These are phyloP conservation scores for Brassica nigra DNA, from an alignment of 345 rosid genomes.

Conservation along the genomic window DNA sequence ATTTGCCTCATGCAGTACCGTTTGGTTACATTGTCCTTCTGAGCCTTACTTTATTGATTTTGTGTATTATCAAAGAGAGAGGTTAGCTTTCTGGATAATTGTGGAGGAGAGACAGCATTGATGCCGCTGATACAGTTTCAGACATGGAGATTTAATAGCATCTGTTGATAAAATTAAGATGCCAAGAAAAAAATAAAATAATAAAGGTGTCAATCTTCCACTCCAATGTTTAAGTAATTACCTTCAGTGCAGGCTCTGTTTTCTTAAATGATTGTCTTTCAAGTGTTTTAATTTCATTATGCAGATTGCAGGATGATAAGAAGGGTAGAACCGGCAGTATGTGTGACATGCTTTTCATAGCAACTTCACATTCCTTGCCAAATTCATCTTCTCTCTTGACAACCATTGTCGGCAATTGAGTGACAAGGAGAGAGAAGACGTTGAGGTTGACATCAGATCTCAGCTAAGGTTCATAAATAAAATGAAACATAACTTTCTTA, in stretches of 20 bases:
- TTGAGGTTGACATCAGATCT: slow-evolving; percentile 64
- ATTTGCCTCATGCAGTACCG: not conserved
- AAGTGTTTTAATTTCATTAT: too few relatives aligned
- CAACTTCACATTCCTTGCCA: slow-evolving; percentile 77
- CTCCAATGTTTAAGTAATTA: too few relatives aligned
- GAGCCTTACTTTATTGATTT: not conserved
- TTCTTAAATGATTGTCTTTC: too few relatives aligned
- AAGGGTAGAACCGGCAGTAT: slow-evolving; percentile 66
- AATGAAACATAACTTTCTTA: not conserved
- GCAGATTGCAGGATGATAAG: too few relatives aligned
- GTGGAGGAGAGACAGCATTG: not conserved
- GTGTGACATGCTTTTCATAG: slow-evolving; percentile 45
- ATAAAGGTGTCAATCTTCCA: too few relatives aligned
- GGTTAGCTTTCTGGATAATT: not conserved
- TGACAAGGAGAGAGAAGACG: slow-evolving; percentile 51
- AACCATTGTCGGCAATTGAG: slow-evolving; percentile 63
- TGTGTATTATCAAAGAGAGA: not conserved
- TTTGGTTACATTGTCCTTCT: not conserved
- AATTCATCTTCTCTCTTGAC: slow-evolving; percentile 74
- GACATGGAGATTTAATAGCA: not conserved
- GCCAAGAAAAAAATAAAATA: too few relatives aligned
- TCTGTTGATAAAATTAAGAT: not conserved
- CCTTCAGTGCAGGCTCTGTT: too few relatives aligned
- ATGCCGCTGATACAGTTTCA: not conserved
- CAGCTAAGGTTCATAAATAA: slow-evolving; percentile 60